Conservation (phyloP, 495 filamentous ascomycete genomes). For the Neurospora cerealis region DNA sequence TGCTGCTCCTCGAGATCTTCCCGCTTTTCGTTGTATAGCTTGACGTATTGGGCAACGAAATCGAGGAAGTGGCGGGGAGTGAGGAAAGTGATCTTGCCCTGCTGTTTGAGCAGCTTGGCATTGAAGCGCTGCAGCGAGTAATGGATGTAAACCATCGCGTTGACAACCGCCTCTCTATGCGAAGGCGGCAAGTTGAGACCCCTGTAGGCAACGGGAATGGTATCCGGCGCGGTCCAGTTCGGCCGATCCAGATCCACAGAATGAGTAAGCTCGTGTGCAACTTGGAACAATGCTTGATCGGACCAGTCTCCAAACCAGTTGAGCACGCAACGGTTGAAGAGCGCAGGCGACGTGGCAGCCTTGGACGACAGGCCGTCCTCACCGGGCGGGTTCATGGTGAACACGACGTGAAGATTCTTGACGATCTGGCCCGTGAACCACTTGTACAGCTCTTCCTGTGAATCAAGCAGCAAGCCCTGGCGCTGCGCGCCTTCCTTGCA, state of each 20-base stretch:
- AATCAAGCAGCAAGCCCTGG: conserved; percentile 89
- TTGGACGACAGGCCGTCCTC: conserved; percentile 90
- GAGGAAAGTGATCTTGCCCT: conserved; percentile 80
- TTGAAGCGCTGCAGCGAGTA: conserved; percentile 90
- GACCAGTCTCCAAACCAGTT: conserved; percentile 99
- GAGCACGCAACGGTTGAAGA: conserved; percentile 98
- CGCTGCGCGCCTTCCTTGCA: conserved; percentile 97
- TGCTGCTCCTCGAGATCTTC: conserved; percentile 98
- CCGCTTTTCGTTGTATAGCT: conserved; percentile 94
- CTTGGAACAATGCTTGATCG: conserved; percentile 96
- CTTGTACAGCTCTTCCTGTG: conserved; percentile 96
- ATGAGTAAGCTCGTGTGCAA: conserved; percentile 89
- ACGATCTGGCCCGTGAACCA: conserved; percentile 99
- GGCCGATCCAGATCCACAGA: conserved; percentile 87
- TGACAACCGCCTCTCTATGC: conserved; percentile 83
- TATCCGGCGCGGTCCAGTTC: conserved; percentile 79
- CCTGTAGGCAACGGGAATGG: conserved; percentile 81
- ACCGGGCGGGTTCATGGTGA: conserved; percentile 96
- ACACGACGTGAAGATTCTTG: conserved; percentile 97
- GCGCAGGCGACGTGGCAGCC: conserved; percentile 89
- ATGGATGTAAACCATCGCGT: conserved; percentile 98
- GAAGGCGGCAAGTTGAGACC: conserved; percentile 75
- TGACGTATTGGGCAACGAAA: conserved; percentile 96
- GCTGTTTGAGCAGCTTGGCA: conserved; percentile 76
- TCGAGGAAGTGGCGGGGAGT: conserved; percentile 96